Conservation (phyloP, 257 asterid species). For the Primulina eburnea region DNA sequence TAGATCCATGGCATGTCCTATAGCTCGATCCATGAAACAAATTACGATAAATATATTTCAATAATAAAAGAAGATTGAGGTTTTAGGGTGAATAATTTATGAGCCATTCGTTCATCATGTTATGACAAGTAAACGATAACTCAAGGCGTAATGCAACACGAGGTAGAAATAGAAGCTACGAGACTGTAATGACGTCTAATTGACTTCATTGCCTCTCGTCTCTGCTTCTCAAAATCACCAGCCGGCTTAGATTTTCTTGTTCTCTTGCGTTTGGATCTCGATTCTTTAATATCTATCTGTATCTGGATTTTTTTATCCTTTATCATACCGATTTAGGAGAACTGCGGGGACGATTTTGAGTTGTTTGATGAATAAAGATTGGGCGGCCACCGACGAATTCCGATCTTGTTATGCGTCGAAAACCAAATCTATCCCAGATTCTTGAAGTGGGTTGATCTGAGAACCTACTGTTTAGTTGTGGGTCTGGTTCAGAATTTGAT, state of each 20-base stretch:
- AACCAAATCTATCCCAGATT: conserved; percentile 21
- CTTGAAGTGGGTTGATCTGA: conserved; percentile 31
- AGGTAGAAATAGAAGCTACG: neutral
- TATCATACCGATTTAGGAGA: neutral
- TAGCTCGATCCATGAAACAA: no score
- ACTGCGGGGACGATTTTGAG: neutral
- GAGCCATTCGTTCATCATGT: neutral
- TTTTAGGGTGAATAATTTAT: neutral
- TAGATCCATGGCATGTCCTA: no score
- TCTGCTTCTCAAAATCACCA: neutral
- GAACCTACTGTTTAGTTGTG: conserved; percentile 17
- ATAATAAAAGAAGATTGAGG: neutral
- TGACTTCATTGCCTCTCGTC: neutral
- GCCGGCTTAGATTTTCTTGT: neutral
- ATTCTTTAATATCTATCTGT: neutral
- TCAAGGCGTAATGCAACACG: neutral
- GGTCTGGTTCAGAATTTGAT: conserved; percentile 33
- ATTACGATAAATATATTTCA: no score
- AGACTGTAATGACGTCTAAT: neutral
- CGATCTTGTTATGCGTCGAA: conserved; percentile 34
- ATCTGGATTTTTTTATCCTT: conserved; percentile 11
- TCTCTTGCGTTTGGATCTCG: neutral
- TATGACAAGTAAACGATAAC: neutral
- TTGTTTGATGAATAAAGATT: conserved; percentile 18
- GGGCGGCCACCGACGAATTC: conserved; percentile 29